Evolutionary conservation across 2,329 filamentous ascomycete genomes (phyloP).

Genomic region (Mycogone perniciosa): DNA sequence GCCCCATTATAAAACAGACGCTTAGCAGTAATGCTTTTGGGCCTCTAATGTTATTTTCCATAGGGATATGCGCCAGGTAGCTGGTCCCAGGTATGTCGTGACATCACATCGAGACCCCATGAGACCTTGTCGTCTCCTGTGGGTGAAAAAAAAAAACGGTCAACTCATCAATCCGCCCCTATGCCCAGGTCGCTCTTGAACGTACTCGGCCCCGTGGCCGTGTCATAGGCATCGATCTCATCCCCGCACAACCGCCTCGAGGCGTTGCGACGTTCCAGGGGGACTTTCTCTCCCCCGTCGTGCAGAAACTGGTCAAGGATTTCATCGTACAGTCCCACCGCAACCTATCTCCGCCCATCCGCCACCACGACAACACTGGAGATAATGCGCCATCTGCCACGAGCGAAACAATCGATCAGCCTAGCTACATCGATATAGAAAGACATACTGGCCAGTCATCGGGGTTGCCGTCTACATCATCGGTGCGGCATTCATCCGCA

Average conservation of each 20-base stretch:
- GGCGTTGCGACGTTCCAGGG: conserved; percentile 95
- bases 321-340: conserved; percentile 59
- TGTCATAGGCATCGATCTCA: conserved; percentile 87
- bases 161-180: background rate
- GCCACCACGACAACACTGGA: conserved; percentile 16
- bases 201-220: conserved; percentile 69
- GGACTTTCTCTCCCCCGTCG: conserved; percentile 71
- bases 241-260: conserved; percentile 82
- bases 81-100: conserved; percentile 56
- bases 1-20: no score
- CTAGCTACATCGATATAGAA: conserved; percentile 63
- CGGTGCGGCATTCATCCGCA: background rate
- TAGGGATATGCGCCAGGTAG: conserved; percentile 71
- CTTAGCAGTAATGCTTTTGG: background rate
- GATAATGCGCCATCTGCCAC: background rate
- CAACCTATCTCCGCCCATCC: conserved; percentile 14
- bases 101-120: background rate
- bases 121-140: no score
- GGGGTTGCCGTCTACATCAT: conserved; percentile 30
- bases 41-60: background rate
- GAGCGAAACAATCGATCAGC: conserved; percentile 30
- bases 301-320: conserved; percentile 70
- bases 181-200: conserved; percentile 66
- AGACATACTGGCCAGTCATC: conserved; percentile 31
- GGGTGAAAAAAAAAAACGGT: background rate